Evolutionary conservation across 805 yeast species (phyloP), one percentile per base, ranked within the genome.

Genomic region (Wickerhamomyces rabaulensis): DNA sequence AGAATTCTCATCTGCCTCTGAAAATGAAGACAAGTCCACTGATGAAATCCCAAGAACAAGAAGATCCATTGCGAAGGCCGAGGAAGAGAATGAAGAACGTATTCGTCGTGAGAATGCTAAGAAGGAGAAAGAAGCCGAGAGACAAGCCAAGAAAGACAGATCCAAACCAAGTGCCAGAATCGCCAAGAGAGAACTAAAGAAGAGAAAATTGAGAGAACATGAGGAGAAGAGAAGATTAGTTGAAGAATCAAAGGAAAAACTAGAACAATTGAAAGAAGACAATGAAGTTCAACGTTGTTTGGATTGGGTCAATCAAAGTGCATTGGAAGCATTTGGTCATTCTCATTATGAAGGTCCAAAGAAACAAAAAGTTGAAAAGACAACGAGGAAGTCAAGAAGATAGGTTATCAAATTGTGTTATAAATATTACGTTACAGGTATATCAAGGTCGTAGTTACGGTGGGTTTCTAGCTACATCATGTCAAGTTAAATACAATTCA

Each of bases 301-400:
- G 3, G 79, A 77, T 47, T 82, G 88, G 87, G 80, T 79, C 22
- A 82, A 82, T 55, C 71, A 79, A 9, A 64, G 71, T 16, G 86
- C 87, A 1, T 52, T 74, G 15, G 83, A 78, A 12, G 60, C 62
- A 37, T 63, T 70, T 15, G 86, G 80, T 5, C 70, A 71, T 49
- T 64, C 74, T 0, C 78, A 81, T 49, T 81, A 77, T 50, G 85
- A 79, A 15, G 87, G 86, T 7, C 50, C 46, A 9, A 43, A 42
- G 17, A 39, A 38, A 6, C 21, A 19, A 19, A 27, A 36, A 13
- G 33, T 22, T 21, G 42, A 42, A 13, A 48, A 42, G 23, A n/a
- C 36, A n/a, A n/a, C 36, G 13, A 33, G 36, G 20, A 33, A 33
- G 16, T 33, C 36, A 33, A 33, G 36, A 33, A 33, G 20, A 33